A percentile compares a stretch with the other conserved stretches of the same genome.
phyloP scores from a whole-genome alignment of 176 grass and related monocot genomes.

The Triticum timopheevii region DNA sequence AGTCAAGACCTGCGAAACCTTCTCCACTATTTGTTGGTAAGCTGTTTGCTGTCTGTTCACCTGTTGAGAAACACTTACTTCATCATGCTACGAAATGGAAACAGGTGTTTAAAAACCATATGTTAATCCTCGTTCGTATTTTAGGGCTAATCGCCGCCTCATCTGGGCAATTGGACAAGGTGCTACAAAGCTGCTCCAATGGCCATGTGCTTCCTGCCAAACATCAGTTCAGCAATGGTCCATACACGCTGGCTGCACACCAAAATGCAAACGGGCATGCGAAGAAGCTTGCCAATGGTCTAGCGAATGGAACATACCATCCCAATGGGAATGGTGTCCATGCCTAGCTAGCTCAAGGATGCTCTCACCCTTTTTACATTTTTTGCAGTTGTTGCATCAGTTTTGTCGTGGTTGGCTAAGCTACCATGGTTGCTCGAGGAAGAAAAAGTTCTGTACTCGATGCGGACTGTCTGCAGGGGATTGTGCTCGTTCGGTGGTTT shows the following conservation, averaged over 20 bases:
- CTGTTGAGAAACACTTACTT: not conserved
- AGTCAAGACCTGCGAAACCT: slow-evolving; percentile 88
- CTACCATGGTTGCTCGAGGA: slow-evolving; percentile 51
- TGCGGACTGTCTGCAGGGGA: slow-evolving; percentile 33
- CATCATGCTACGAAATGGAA: not conserved
- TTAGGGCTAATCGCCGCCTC: slow-evolving; percentile 84
- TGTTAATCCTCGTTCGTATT: slow-evolving; percentile 13
- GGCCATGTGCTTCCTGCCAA: not conserved
- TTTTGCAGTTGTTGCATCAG: slow-evolving; percentile 43
- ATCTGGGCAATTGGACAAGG: slow-evolving; percentile 61
- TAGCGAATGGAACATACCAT: slow-evolving; percentile 60
- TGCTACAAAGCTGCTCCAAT: slow-evolving; percentile 34
- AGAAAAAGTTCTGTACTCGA: slow-evolving; percentile 58
- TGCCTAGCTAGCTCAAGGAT: slow-evolving; percentile 43
- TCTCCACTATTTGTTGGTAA: slow-evolving; percentile 94
- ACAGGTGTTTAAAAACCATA: not conserved
- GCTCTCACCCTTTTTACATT: slow-evolving; percentile 14
- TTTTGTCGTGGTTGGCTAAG: slow-evolving; percentile 47
- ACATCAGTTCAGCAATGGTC: slow-evolving; percentile 45
- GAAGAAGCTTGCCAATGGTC: slow-evolving; percentile 53
- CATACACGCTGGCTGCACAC: slow-evolving; percentile 21
- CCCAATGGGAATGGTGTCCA: slow-evolving; percentile 83
- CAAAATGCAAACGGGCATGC: slow-evolving; percentile 54
- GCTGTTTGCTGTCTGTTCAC: not conserved
- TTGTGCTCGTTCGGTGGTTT: slow-evolving; percentile 56